These are phyloP conservation scores for Ramaria rubella DNA, from an alignment of 768 basidiomycete species.

Conservation along the genomic window DNA sequence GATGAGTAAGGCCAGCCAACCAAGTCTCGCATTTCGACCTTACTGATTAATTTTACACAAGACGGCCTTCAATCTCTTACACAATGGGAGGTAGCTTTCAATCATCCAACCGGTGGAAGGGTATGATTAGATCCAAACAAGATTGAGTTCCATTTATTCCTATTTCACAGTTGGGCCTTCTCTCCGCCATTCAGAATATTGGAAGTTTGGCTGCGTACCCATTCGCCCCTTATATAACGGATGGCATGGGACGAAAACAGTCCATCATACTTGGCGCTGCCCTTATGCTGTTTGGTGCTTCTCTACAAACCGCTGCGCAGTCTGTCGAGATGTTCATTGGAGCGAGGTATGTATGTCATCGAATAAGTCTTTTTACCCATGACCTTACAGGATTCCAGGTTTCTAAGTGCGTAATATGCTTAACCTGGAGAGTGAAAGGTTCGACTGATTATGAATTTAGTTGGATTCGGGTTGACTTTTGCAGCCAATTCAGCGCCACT, in stretches of 20 bases:
- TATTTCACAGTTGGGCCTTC: neutral
- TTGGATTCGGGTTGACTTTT: constrained; percentile 57
- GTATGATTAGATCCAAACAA: neutral
- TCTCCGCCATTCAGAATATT: constrained; percentile 28
- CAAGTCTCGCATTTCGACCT: neutral
- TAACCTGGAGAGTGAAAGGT: neutral
- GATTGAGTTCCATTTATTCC: neutral
- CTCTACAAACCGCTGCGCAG: constrained; percentile 48
- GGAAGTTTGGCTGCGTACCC: constrained; percentile 34
- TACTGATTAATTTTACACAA: neutral
- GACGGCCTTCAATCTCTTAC: constrained; percentile 61
- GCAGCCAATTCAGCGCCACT: constrained; percentile 60
- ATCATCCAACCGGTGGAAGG: constrained; percentile 39
- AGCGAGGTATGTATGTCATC: constrained; percentile 33
- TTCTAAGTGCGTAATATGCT: constrained; percentile 17
- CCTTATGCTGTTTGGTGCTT: constrained; percentile 57
- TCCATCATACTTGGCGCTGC: constrained; percentile 53
- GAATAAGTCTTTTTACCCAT: constrained; percentile 1
- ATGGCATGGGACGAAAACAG: constrained; percentile 49
- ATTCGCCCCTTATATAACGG: constrained; percentile 42
- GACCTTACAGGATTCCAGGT: constrained; percentile 1
- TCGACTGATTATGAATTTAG: neutral
- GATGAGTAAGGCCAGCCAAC: constrained; percentile 1
- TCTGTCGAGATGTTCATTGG: constrained; percentile 53
- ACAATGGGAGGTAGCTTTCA: constrained; percentile 60